Conservation (phyloP, 2,329 filamentous ascomycete species). For the Leptoxyphium fumago region DNA sequence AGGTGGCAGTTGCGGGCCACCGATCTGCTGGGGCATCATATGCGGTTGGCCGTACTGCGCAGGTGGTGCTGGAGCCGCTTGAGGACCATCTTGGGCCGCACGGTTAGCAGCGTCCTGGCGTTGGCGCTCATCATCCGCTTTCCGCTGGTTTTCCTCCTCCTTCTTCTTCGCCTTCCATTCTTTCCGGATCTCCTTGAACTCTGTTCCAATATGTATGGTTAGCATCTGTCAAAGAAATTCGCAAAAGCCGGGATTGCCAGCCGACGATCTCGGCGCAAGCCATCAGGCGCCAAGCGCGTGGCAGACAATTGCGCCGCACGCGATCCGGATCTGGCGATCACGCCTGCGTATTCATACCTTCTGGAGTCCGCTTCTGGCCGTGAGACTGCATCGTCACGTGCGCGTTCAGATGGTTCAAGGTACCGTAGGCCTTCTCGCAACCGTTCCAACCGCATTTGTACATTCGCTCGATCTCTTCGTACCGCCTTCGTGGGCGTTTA, state of each 20-base stretch:
- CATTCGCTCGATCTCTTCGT: slow-evolving; percentile 98
- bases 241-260: neutral
- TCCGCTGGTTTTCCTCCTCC: slow-evolving; percentile 84
- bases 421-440: slow-evolving; percentile 97
- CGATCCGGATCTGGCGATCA: too few relatives aligned
- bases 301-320: too few relatives aligned
- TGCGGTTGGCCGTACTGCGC: slow-evolving; percentile 29
- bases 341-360: slow-evolving; percentile 53
- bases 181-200: slow-evolving; percentile 98
- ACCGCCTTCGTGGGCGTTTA: slow-evolving; percentile 81
- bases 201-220: slow-evolving; percentile 32
- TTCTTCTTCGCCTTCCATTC: slow-evolving; percentile 99
- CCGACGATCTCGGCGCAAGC: too few relatives aligned
- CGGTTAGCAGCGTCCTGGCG: slow-evolving; percentile 46
- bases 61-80: slow-evolving; percentile 31
- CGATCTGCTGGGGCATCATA: slow-evolving; percentile 32
- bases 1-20: slow-evolving; percentile 34
- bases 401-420: slow-evolving; percentile 90
- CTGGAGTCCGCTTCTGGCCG: slow-evolving; percentile 82
- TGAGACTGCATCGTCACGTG: slow-evolving; percentile 99
- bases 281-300: too few relatives aligned
- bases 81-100: slow-evolving; percentile 37
- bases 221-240: neutral
- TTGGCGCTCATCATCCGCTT: slow-evolving; percentile 73
- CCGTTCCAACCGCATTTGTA: slow-evolving; percentile 99